A percentile compares a stretch with the other conserved stretches of the same genome.
phyloP scores from a whole-genome alignment of 2,329 filamentous ascomycete genomes.

The Massarina eburnea region DNA sequence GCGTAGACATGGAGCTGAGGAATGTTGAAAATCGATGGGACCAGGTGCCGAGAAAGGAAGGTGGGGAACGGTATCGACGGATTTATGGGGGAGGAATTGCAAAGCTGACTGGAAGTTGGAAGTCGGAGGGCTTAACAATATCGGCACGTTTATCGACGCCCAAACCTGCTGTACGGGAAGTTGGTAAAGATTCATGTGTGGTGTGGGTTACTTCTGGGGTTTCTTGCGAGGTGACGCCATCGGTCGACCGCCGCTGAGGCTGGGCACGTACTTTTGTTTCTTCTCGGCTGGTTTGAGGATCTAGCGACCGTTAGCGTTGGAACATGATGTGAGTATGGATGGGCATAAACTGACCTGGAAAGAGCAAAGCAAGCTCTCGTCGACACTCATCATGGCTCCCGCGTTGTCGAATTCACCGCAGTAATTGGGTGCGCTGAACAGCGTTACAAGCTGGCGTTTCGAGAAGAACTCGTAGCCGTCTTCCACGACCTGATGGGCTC shows the following conservation, averaged over 20 bases:
- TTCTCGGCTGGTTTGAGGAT: conserved; percentile 99
- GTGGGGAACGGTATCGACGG: conserved; percentile 38
- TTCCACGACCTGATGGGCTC: conserved; percentile 97
- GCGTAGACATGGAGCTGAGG: conserved; percentile 14
- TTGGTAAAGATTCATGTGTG: conserved; percentile 43
- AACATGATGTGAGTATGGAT: not conserved
- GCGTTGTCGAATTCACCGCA: conserved; percentile 99
- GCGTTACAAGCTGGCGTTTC: conserved; percentile 92
- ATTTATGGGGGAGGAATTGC: conserved; percentile 29
- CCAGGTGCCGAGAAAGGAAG: conserved; percentile 32
- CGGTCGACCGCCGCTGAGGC: conserved; percentile 69
- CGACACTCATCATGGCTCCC: conserved; percentile 99
- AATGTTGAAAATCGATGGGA: conserved; percentile 22
- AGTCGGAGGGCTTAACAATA: conserved; percentile 37
- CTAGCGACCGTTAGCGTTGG: conserved; percentile 49
- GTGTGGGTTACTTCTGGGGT: conserved; percentile 59
- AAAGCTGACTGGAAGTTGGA: conserved; percentile 32
- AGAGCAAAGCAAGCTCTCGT: conserved; percentile 96
- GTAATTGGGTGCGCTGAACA: conserved; percentile 99
- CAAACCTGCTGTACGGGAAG: conserved; percentile 82
- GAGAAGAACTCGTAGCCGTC: conserved; percentile 99
- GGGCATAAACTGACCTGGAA: conserved; percentile 73
- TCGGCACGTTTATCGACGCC: conserved; percentile 71
- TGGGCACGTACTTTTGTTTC: conserved; percentile 99
- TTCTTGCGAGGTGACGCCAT: conserved; percentile 71